These are phyloP conservation scores for Xylogone sp. DNA, from an alignment of 2,329 filamentous ascomycete species.

Conservation along the genomic window DNA sequence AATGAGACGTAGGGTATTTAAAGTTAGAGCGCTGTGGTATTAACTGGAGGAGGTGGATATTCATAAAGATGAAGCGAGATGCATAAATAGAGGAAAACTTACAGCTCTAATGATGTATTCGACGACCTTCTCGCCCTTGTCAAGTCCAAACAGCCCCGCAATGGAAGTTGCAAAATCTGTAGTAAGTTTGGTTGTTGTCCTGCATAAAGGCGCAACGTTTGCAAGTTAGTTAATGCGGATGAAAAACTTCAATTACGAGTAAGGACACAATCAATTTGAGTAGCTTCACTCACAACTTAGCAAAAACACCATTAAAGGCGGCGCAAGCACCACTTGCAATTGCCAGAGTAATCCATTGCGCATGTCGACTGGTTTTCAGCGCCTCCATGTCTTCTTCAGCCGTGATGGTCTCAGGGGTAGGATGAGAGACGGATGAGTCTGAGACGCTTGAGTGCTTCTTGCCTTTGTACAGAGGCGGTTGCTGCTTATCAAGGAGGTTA, in stretches of 20 bases:
- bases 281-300: conserved; percentile 62
- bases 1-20: too few relatives aligned
- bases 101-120: conserved; percentile 48
- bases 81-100: conserved; percentile 25
- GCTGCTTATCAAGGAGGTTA: not conserved
- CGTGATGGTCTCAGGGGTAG: not conserved
- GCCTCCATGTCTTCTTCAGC: conserved; percentile 20
- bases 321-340: conserved; percentile 73
- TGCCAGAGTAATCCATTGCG: conserved; percentile 64
- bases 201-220: conserved; percentile 15
- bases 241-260: not conserved
- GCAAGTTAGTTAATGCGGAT: not conserved
- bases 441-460: not conserved
- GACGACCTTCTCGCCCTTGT: conserved; percentile 39
- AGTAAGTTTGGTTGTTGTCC: conserved; percentile 54
- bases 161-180: conserved; percentile 44
- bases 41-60: too few relatives aligned
- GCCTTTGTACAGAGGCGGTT: not conserved
- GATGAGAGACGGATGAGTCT: not conserved
- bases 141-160: conserved; percentile 39
- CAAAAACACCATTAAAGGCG: conserved; percentile 71
- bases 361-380: conserved; percentile 30
- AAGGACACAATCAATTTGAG: not conserved
- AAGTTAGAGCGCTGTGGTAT: too few relatives aligned
- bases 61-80: not conserved